These are phyloP conservation scores for Esteya vermicola DNA, from an alignment of 2,329 filamentous ascomycete species.

Conservation along the genomic window DNA sequence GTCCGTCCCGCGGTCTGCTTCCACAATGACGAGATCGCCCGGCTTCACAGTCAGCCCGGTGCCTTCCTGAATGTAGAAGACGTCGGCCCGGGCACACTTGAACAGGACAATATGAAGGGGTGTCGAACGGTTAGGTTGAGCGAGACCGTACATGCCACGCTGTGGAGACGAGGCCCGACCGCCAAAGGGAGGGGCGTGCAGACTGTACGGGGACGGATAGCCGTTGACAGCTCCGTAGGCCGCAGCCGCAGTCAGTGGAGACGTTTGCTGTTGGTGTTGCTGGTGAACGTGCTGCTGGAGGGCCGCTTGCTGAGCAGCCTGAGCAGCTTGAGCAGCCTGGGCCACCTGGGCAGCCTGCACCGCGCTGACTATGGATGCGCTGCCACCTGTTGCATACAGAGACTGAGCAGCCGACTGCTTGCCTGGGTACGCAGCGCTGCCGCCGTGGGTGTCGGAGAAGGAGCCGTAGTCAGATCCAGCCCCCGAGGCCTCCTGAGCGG, in stretches of 20 bases:
- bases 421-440: too few species aligned
- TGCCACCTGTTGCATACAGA: constrained; percentile 6
- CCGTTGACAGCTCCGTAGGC: constrained; percentile 17
- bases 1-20: constrained; percentile 92
- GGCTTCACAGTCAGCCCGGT: constrained; percentile 82
- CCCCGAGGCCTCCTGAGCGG: constrained; percentile 25
- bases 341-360: constrained; percentile 9
- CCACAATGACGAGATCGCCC: constrained; percentile 91
- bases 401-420: constrained; percentile 15
- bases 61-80: constrained; percentile 94
- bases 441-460: constrained; percentile 22
- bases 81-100: constrained; percentile 88
- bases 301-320: constrained; percentile 1
- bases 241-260: not conserved
- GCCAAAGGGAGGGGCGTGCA: constrained; percentile 27
- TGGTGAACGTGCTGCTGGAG: constrained; percentile 4
- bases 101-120: constrained; percentile 83
- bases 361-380: constrained; percentile 21
- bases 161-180: constrained; percentile 46
- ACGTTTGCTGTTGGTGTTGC: constrained; percentile 2
- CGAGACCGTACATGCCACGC: constrained; percentile 45
- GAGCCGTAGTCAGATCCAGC: constrained; percentile 26
- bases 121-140: constrained; percentile 50
- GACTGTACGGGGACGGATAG: constrained; percentile 32
- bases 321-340: too few species aligned